phyloP scores from a whole-genome alignment of 371 early-diverging fungal genomes.

The Mucor plumbeus region DNA sequence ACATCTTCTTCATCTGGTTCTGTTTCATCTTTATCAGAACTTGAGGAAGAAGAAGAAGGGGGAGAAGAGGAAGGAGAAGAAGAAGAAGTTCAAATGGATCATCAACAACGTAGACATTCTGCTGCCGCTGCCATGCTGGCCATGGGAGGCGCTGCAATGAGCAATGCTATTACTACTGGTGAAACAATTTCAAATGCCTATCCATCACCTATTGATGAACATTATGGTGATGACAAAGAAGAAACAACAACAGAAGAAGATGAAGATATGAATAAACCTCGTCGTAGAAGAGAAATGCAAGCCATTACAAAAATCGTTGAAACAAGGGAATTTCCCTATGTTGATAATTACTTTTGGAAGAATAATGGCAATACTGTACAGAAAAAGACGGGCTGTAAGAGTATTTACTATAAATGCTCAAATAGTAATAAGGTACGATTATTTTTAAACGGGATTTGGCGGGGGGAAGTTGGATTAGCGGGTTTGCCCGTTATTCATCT shows the following conservation, averaged over 20 bases:
- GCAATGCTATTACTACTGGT: neutral
- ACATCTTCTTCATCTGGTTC: constrained; percentile 11
- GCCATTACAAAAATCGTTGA: constrained; percentile 70
- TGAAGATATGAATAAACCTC: constrained; percentile 17
- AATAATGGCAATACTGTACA: constrained; percentile 64
- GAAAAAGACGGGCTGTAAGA: constrained; percentile 68
- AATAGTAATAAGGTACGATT: constrained; percentile 42
- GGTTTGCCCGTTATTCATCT: constrained; percentile 30
- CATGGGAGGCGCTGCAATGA: constrained; percentile 32
- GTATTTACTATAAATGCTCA: constrained; percentile 63
- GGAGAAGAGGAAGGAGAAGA: constrained; percentile 9
- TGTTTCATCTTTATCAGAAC: constrained; percentile 18
- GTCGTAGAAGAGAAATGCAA: constrained; percentile 68
- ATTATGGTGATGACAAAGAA: constrained; percentile 15
- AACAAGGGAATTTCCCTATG: constrained; percentile 59
- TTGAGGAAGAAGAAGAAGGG: constrained; percentile 3
- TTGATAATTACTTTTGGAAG: constrained; percentile 66
- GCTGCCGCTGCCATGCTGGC: constrained; percentile 59
- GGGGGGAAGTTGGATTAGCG: constrained; percentile 27
- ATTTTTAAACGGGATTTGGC: constrained; percentile 30
- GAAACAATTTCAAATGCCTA: constrained; percentile 18
- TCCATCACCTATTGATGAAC: constrained; percentile 41
- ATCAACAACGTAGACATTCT: constrained; percentile 48
- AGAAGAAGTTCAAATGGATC: constrained; percentile 9
- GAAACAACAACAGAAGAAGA: neutral